A percentile compares a stretch with the other conserved stretches of the same genome.
phyloP scores from a whole-genome alignment of 805 yeast genomes.

The Wickerhamiella spandovensis region DNA sequence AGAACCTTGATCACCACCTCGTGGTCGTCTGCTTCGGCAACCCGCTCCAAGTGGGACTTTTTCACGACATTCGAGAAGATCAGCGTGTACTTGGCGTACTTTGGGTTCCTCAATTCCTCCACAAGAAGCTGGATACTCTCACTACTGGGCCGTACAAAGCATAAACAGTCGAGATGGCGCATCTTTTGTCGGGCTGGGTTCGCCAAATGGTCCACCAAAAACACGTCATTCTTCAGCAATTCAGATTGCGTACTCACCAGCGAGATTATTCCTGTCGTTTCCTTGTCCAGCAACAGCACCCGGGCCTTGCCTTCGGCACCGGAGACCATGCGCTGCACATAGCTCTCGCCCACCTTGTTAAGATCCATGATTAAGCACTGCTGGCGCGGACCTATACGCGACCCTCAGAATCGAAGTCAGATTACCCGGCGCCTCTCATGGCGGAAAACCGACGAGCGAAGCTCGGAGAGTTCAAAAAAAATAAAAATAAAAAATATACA shows the following conservation, averaged over 20 bases:
- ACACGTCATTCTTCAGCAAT: conserved; percentile 69
- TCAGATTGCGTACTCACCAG: conserved; percentile 80
- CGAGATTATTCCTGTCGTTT: conserved; percentile 76
- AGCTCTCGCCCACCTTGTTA: conserved; percentile 25
- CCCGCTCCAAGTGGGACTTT: conserved; percentile 66
- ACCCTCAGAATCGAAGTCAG: neutral
- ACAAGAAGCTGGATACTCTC: conserved; percentile 47
- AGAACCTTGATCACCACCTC: conserved; percentile 66
- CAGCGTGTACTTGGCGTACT: conserved; percentile 62
- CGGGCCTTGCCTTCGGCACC: conserved; percentile 35
- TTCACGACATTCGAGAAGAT: conserved; percentile 64
- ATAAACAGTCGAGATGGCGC: conserved; percentile 70
- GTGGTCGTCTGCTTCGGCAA: conserved; percentile 83
- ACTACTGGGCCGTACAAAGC: conserved; percentile 60
- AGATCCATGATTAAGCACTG: conserved; percentile 24
- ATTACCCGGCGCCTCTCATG: neutral
- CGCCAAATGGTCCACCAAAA: conserved; percentile 53
- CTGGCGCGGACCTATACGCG: neutral
- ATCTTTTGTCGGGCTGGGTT: conserved; percentile 49
- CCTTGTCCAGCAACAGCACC: conserved; percentile 65
- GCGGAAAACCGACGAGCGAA: no score
- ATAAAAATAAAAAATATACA: no score
- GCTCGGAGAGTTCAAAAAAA: no score
- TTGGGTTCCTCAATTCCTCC: conserved; percentile 64
- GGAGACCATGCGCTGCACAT: conserved; percentile 27